These are phyloP conservation scores for Edaphochlamys debaryana DNA, from an alignment of 139 green algal genomes.

Conservation along the genomic window DNA sequence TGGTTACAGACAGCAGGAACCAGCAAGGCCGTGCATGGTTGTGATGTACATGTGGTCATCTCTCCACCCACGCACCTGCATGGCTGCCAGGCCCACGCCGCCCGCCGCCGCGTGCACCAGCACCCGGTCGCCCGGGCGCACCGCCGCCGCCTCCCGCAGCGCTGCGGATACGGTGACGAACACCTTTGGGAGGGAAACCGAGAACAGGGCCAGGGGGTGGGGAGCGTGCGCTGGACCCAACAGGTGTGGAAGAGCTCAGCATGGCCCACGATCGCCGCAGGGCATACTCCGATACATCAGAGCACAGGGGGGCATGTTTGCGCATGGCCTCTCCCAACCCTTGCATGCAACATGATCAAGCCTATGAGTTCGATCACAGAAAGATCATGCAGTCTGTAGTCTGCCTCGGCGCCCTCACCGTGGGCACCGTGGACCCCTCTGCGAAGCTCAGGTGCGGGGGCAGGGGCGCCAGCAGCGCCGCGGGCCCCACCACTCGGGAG, in stretches of 20 bases:
- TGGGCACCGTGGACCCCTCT: conserved; percentile 74
- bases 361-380: too few relatives aligned
- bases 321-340: too few relatives aligned
- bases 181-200: conserved; percentile 41
- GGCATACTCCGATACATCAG: too few relatives aligned
- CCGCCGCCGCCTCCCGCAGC: conserved; percentile 48
- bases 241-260: too few relatives aligned
- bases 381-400: too few relatives aligned
- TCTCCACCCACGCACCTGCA: conserved; percentile 73
- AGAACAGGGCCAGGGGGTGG: not conserved
- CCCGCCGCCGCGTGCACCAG: conserved; percentile 84
- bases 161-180: conserved; percentile 76
- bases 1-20: too few relatives aligned
- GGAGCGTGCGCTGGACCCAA: too few relatives aligned
- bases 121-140: conserved; percentile 50
- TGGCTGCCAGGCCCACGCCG: conserved; percentile 78
- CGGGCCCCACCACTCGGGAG: conserved; percentile 55
- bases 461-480: conserved; percentile 63
- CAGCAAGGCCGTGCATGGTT: too few relatives aligned
- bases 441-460: conserved; percentile 68
- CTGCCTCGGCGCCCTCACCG: conserved; percentile 38
- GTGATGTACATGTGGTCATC: too few relatives aligned
- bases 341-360: too few relatives aligned
- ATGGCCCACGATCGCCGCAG: too few relatives aligned
- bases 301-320: too few relatives aligned